Conservation (phyloP, 768 basidiomycete genomes). For the Brasilioporus rufonigricans region DNA sequence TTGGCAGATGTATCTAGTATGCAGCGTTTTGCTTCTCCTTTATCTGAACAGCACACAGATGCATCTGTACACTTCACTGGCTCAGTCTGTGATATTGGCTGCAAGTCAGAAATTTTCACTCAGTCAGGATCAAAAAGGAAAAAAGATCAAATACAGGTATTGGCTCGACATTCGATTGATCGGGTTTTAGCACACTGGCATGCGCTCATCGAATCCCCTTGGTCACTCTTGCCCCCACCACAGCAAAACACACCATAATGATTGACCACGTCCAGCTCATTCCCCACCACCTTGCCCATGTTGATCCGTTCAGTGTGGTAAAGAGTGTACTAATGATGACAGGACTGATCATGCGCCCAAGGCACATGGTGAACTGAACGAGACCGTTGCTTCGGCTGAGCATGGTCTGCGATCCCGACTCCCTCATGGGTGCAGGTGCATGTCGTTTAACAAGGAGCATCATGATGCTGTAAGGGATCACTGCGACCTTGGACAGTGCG, state of each 20-base stretch:
- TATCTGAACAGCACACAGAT: no score
- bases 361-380: constrained; percentile 54
- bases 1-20: no score
- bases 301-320: constrained; percentile 12
- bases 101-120: no score
- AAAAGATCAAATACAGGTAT: no score
- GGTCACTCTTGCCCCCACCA: constrained; percentile 12
- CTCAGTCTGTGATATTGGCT: no score
- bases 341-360: constrained; percentile 52
- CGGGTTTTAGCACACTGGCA: no score
- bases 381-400: constrained; percentile 45
- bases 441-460: constrained; percentile 54
- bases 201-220: no score
- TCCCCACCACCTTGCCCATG: constrained; percentile 4
- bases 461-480: constrained; percentile 41
- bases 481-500: constrained; percentile 30
- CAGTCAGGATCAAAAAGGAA: no score
- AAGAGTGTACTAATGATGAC: constrained; percentile 44
- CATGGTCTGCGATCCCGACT: not conserved
- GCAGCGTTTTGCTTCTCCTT: no score
- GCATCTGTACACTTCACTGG: no score
- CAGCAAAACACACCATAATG: constrained; percentile 9
- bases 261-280: constrained; percentile 15
- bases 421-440: no score
- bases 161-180: no score